phyloP scores from a whole-genome alignment of 768 basidiomycete genomes.

The Mycena polygramma region DNA sequence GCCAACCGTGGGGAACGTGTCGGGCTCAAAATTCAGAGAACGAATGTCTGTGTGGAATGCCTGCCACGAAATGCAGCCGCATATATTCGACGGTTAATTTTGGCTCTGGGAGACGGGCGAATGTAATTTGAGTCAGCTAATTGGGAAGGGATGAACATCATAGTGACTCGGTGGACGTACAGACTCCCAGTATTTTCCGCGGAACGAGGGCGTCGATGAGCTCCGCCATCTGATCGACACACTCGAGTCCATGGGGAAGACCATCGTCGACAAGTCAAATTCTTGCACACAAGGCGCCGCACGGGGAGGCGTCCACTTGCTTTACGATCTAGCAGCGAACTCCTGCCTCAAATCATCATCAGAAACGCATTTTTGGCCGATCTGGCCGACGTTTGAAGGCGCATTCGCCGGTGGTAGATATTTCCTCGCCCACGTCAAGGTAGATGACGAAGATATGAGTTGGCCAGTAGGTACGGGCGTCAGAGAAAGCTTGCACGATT shows the following conservation, averaged over 20 bases:
- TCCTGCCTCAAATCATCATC: slow-evolving; percentile 10
- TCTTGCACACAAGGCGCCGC: slow-evolving; percentile 1
- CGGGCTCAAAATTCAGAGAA: too few relatives aligned
- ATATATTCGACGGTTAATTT: too few relatives aligned
- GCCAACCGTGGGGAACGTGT: too few relatives aligned
- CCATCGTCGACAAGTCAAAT: slow-evolving; percentile 20
- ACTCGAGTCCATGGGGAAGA: slow-evolving; percentile 16
- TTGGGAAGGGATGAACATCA: too few relatives aligned
- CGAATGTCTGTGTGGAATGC: too few relatives aligned
- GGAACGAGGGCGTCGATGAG: too few relatives aligned
- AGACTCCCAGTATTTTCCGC: too few relatives aligned
- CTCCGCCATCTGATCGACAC: slow-evolving; percentile 12
- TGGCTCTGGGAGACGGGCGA: too few relatives aligned
- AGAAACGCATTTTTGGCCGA: slow-evolving; percentile 18
- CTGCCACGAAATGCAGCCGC: too few relatives aligned
- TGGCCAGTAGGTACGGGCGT: neutral
- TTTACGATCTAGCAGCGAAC: slow-evolving; percentile 1
- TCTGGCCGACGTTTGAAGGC: slow-evolving; percentile 2
- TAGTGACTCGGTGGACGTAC: too few relatives aligned
- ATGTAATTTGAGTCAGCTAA: too few relatives aligned
- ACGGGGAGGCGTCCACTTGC: slow-evolving; percentile 4
- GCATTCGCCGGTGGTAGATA: neutral
- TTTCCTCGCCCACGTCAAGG: slow-evolving; percentile 15
- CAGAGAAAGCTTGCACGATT: neutral
- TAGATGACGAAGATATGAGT: slow-evolving; percentile 21